These are phyloP conservation scores for Arthromyces matolae DNA, from an alignment of 768 basidiomycete genomes.

Conservation along the genomic window DNA sequence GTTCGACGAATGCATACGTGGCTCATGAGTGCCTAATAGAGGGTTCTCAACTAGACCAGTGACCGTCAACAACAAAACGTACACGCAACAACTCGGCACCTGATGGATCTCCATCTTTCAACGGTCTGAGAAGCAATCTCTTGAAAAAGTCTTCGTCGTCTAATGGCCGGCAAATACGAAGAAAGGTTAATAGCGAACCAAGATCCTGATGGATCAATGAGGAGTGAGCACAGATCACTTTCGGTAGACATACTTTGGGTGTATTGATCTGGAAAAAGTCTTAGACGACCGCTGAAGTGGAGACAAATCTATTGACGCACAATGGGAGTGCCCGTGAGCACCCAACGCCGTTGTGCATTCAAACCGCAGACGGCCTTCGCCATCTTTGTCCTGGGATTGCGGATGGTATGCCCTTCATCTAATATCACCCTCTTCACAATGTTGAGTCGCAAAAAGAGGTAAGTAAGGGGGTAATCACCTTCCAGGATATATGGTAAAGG, in stretches of 20 bases:
- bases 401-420: constrained; percentile 87
- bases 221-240: background rate
- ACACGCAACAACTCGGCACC: constrained; percentile 74
- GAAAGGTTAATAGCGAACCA: constrained; percentile 80
- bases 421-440: constrained; percentile 57
- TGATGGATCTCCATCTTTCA: constrained; percentile 62
- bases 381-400: constrained; percentile 87
- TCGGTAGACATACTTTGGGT: constrained; percentile 45
- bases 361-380: constrained; percentile 62
- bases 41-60: constrained; percentile 6
- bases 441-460: background rate
- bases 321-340: constrained; percentile 83
- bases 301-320: constrained; percentile 40
- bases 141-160: constrained; percentile 84
- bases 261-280: constrained; percentile 62
- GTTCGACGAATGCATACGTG: constrained; percentile 79
- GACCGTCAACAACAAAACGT: constrained; percentile 19
- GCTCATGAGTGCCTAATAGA: constrained; percentile 64
- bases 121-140: constrained; percentile 70
- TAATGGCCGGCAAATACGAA: constrained; percentile 80
- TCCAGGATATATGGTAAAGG: constrained; percentile 77
- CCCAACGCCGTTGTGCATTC: constrained; percentile 73
- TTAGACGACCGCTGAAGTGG: constrained; percentile 2
- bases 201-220: constrained; percentile 56
- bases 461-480: constrained; percentile 42